A percentile compares a stretch with the other conserved stretches of the same genome.
Evolutionary conservation across 345 rosid species (phyloP).

Genomic region (Psidium guajava): DNA sequence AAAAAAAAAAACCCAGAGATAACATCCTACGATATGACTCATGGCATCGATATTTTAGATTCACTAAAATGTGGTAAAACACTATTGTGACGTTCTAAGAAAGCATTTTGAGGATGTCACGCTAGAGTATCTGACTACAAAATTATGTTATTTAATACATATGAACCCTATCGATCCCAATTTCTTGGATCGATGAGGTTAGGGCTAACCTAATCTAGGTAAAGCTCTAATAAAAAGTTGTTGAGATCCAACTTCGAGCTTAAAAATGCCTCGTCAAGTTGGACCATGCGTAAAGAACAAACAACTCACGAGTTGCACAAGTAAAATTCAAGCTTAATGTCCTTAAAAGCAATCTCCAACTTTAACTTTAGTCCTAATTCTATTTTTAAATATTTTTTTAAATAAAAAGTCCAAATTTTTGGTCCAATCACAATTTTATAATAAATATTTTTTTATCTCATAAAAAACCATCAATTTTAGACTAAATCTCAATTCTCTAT

Average conservation of each 20-base stretch:
- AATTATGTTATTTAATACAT: background rate
- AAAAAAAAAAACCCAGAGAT: rapidly evolving
- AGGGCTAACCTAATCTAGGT: background rate
- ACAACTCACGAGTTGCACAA: no score
- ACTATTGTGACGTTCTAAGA: background rate
- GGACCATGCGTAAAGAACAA: background rate
- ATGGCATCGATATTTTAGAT: background rate
- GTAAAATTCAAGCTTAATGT: no score
- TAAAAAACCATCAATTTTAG: no score
- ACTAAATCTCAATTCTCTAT: no score
- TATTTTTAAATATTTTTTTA: no score
- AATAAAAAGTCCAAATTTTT: no score
- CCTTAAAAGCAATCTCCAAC: no score
- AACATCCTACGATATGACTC: background rate
- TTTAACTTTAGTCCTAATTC: no score
- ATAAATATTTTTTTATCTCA: no score
- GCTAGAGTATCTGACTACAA: background rate
- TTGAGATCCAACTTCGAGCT: background rate
- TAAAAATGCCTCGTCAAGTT: background rate
- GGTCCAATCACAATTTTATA: no score
- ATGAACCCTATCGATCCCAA: background rate
- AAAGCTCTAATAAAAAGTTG: background rate
- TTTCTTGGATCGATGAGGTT: background rate
- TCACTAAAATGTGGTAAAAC: background rate
- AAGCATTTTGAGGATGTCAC: background rate